These are phyloP conservation scores for Pseudotsuga menziesii DNA, from an alignment of 75 land plant genomes.

Conservation along the genomic window DNA sequence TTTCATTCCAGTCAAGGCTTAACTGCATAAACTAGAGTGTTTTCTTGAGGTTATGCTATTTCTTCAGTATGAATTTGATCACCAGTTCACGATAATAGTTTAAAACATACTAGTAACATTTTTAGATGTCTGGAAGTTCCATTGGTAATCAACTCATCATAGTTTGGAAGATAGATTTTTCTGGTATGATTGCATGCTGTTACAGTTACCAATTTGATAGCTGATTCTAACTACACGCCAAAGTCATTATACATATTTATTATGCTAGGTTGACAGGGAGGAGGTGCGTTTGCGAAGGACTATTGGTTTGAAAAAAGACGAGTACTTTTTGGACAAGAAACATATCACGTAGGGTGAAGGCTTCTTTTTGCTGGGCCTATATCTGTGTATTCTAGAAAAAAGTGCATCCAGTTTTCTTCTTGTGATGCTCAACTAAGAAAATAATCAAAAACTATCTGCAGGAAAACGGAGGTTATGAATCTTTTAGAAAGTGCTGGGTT, in stretches of 20 bases:
- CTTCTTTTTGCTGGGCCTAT: not conserved
- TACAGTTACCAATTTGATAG: not conserved
- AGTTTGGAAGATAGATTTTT: not conserved
- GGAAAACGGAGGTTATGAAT: constrained; percentile 99
- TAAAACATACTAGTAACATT: not conserved
- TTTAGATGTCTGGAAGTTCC: not conserved
- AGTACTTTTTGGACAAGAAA: constrained; percentile 91
- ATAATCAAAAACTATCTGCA: constrained; percentile 21
- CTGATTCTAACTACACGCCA: not conserved
- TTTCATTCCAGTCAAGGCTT: not conserved
- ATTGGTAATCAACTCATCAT: not conserved
- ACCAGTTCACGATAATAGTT: not conserved
- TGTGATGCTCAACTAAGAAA: not conserved
- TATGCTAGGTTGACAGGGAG: constrained; percentile 83
- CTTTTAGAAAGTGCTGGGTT: constrained; percentile 98
- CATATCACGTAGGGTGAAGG: constrained; percentile 77
- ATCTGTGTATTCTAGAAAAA: not conserved
- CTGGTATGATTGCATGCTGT: not conserved
- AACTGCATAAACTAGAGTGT: not conserved
- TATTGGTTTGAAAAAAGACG: constrained; percentile 90
- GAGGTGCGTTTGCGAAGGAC: constrained; percentile 92
- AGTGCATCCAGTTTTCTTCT: not conserved
- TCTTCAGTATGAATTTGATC: not conserved
- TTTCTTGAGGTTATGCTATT: not conserved
- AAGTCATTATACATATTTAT: not conserved